These are phyloP conservation scores for Phytopythium litorale DNA, from an alignment of 352 stramenopile genomes.

Conservation along the genomic window DNA sequence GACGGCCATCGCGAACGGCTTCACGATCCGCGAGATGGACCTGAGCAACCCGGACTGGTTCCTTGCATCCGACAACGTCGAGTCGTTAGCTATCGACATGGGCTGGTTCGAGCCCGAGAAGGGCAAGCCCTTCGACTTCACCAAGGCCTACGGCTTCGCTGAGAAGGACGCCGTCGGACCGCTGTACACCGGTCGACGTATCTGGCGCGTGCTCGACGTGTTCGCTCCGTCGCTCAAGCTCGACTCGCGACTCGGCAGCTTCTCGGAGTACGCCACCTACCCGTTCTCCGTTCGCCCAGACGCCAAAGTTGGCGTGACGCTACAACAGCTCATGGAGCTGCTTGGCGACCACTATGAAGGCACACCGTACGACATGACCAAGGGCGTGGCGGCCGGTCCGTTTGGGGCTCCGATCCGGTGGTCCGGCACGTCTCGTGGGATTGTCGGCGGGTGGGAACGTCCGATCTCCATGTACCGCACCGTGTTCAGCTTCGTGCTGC, in stretches of 20 bases:
- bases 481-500: conserved; percentile 77
- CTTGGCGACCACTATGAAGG: conserved; percentile 90
- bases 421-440: conserved; percentile 40
- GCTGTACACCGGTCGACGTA: conserved; percentile 74
- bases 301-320: conserved; percentile 22
- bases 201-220: conserved; percentile 88
- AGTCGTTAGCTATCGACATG: conserved; percentile 77
- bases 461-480: conserved; percentile 92
- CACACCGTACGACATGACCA: conserved; percentile 85
- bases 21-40: conserved; percentile 90
- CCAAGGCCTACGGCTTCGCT: conserved; percentile 55
- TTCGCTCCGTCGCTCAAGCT: conserved; percentile 76
- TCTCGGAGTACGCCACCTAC: conserved; percentile 74
- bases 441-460: conserved; percentile 79
- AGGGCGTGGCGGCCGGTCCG: conserved; percentile 83
- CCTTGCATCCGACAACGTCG: conserved; percentile 87
- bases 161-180: conserved; percentile 56
- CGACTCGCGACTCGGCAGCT: conserved; percentile 50
- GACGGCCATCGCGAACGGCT: conserved; percentile 90
- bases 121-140: conserved; percentile 66
- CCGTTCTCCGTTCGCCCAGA: conserved; percentile 90
- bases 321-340: conserved; percentile 77
- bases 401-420: conserved; percentile 89
- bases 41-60: conserved; percentile 76
- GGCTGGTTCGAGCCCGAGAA: conserved; percentile 72